phyloP scores from a whole-genome alignment of 345 rosid species.

The Aurinia saxatilis region DNA sequence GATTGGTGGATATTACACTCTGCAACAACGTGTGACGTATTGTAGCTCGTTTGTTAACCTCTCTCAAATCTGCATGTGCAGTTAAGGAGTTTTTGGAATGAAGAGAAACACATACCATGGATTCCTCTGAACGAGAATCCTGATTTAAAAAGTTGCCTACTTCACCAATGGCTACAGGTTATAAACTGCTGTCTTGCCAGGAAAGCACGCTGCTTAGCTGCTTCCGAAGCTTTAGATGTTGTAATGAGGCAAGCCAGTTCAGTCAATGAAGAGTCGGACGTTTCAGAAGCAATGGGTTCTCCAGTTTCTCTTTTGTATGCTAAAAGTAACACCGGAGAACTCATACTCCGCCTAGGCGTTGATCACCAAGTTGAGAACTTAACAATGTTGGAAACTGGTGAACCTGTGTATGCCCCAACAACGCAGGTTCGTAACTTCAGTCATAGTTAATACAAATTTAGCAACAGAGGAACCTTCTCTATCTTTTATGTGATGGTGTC shows the following conservation, averaged over 20 bases:
- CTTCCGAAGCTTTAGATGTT: conserved; percentile 64
- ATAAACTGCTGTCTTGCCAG: conserved; percentile 86
- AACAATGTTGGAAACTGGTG: conserved; percentile 87
- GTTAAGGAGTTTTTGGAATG: conserved; percentile 77
- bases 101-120: conserved; percentile 71
- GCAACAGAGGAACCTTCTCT: neutral
- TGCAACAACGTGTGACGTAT: neutral
- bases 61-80: conserved; percentile 34
- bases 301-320: conserved; percentile 48
- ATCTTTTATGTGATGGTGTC: conserved; percentile 10
- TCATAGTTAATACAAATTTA: conserved; percentile 11
- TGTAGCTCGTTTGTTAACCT: conserved; percentile 3
- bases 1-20: conserved; percentile 6
- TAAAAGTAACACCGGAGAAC: conserved; percentile 56
- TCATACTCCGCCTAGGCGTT: conserved; percentile 69
- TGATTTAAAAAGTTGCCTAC: conserved; percentile 75
- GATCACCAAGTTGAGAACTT: conserved; percentile 44
- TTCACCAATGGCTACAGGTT: conserved; percentile 85
- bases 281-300: conserved; percentile 20
- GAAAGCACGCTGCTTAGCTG: conserved; percentile 49
- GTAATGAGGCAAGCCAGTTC: conserved; percentile 51
- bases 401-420: conserved; percentile 77
- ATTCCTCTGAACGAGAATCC: conserved; percentile 66
- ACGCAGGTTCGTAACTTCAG: conserved; percentile 57
- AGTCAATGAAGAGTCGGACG: conserved; percentile 33